Conservation (phyloP, 2,329 filamentous ascomycete genomes). For the Diplocarpon rosae region DNA sequence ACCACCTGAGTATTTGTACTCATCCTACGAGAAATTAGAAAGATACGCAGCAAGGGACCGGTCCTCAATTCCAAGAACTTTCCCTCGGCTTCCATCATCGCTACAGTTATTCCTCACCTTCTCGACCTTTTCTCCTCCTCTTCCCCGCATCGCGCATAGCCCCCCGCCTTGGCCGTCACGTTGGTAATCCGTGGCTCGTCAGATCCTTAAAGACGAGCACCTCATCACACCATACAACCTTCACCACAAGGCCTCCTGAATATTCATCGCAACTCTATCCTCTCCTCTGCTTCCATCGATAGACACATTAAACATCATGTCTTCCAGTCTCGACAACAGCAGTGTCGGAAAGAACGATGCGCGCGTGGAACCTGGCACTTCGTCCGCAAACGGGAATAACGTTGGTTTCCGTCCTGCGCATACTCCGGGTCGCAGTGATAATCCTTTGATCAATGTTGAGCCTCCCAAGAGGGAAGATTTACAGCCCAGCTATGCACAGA, state of each 20-base stretch:
- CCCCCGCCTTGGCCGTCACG: not conserved
- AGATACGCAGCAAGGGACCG: too few relatives aligned
- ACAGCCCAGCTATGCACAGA: slow-evolving; percentile 57
- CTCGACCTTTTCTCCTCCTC: not conserved
- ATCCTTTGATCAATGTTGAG: slow-evolving; percentile 56
- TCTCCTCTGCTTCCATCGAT: not conserved
- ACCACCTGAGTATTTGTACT: too few relatives aligned
- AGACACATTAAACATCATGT: slow-evolving; percentile 5
- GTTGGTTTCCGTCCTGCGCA: slow-evolving; percentile 14
- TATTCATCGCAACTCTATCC: not conserved
- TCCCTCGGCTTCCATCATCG: not conserved
- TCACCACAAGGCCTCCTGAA: not conserved
- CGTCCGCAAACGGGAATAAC: slow-evolving; percentile 1
- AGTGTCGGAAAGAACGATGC: slow-evolving; percentile 10
- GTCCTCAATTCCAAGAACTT: not conserved
- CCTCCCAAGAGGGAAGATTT: slow-evolving; percentile 76
- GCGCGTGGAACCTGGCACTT: slow-evolving; percentile 3
- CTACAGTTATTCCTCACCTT: not conserved
- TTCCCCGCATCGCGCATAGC: slow-evolving; percentile 9
- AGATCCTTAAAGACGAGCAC: slow-evolving; percentile 6
- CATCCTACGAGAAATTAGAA: not conserved
- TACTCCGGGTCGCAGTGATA: slow-evolving; percentile 19
- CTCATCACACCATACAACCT: not conserved
- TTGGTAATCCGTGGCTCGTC: slow-evolving; percentile 1
- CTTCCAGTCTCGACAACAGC: slow-evolving; percentile 6